These are phyloP conservation scores for Lactarius pseudohatsudake DNA, from an alignment of 768 basidiomycete species.

Conservation along the genomic window DNA sequence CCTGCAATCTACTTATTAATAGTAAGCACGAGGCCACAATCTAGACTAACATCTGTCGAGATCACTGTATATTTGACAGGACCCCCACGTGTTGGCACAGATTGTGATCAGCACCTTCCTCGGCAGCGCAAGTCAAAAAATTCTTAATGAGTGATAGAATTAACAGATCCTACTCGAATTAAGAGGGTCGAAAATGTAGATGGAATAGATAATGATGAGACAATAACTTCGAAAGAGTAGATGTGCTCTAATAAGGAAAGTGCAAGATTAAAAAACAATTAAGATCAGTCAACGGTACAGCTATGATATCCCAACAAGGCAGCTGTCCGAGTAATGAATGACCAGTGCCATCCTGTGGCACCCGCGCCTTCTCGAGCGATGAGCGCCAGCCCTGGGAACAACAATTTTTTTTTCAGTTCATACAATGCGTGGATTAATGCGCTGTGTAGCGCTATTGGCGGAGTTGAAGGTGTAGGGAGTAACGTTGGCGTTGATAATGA, in stretches of 20 bases:
- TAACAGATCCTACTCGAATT: slow-evolving; percentile 17
- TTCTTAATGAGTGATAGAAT: slow-evolving; percentile 2
- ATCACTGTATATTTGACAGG: neutral
- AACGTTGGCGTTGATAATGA: slow-evolving; percentile 2
- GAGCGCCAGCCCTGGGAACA: slow-evolving; percentile 3
- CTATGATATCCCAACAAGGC: neutral
- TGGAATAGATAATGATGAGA: neutral
- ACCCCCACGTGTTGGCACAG: neutral
- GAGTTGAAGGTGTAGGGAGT: neutral
- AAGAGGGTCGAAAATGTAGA: neutral
- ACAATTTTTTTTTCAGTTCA: slow-evolving; percentile 1
- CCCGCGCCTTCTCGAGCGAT: slow-evolving; percentile 2
- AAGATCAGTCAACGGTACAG: neutral
- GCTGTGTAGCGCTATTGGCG: neutral
- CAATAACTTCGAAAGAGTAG: neutral
- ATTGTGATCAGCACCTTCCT: slow-evolving; percentile 11
- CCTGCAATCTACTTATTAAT: neutral
- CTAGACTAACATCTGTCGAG: neutral
- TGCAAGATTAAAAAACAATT: slow-evolving; percentile 8
- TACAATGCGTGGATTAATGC: neutral
- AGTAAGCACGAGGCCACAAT: neutral
- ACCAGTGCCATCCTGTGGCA: slow-evolving; percentile 1
- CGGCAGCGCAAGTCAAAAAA: neutral
- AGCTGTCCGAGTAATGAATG: neutral
- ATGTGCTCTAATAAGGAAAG: slow-evolving; percentile 20